These are phyloP conservation scores for Monoraphidium neglectum DNA, from an alignment of 139 green algal genomes.

Conservation along the genomic window DNA sequence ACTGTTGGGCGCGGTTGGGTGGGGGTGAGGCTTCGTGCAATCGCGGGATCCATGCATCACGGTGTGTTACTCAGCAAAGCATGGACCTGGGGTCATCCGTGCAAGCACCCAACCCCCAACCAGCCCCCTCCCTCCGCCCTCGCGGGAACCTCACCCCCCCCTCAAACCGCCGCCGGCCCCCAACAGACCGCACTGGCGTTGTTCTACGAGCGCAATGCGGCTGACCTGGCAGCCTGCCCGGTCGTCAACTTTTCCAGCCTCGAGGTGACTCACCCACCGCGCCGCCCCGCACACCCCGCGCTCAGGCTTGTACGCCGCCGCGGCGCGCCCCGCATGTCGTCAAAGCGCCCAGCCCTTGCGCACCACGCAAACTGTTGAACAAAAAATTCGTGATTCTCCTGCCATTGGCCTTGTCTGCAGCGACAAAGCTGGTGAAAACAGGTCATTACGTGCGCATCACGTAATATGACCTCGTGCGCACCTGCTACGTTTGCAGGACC, in stretches of 20 bases:
- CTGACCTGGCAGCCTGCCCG: conserved; percentile 20
- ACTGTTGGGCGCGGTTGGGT: neutral
- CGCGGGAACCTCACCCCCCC: no score
- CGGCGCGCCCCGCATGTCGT: neutral
- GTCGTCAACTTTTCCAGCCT: conserved; percentile 18
- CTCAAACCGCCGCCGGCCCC: neutral
- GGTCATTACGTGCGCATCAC: neutral
- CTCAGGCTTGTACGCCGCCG: neutral
- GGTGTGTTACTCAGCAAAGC: no score
- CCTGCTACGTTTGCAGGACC: neutral
- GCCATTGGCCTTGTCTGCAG: neutral
- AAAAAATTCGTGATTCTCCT: neutral
- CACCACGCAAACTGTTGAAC: neutral
- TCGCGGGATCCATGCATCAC: no score
- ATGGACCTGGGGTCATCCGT: no score
- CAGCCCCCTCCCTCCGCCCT: no score
- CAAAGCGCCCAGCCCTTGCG: neutral
- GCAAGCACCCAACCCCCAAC: no score
- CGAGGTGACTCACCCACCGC: neutral
- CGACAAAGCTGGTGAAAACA: neutral
- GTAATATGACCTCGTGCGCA: no score
- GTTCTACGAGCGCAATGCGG: conserved; percentile 28
- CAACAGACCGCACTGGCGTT: neutral
- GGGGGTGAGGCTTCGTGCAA: no score
- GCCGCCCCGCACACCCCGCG: neutral